Evolutionary conservation across 73 alveolate genomes (phyloP).

Genomic region (Paramecium bursaria): DNA sequence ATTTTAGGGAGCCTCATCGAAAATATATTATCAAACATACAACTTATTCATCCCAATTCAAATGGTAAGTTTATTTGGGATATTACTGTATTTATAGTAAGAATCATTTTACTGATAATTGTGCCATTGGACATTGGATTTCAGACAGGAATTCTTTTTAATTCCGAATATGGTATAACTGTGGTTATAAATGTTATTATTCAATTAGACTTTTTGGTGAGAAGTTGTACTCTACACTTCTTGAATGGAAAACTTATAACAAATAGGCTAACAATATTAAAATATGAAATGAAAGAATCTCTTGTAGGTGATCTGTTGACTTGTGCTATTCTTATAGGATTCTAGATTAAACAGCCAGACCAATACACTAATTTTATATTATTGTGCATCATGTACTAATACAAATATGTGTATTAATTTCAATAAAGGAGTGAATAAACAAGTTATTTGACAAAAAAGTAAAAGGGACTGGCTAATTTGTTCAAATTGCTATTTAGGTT

Average conservation of each 20-base stretch:
- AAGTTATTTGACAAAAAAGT: slow-evolving; percentile 7
- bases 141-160: slow-evolving; percentile 4
- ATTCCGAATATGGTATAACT: neutral
- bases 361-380: neutral
- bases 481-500: neutral
- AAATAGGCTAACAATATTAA: neutral
- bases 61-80: slow-evolving; percentile 3
- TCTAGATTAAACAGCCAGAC: neutral
- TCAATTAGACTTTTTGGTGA: neutral
- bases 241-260: slow-evolving; percentile 7
- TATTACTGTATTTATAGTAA: neutral
- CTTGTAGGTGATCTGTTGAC: neutral
- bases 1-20: too few relatives aligned
- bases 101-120: slow-evolving; percentile 15
- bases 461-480: slow-evolving; percentile 19
- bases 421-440: slow-evolving; percentile 50
- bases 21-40: slow-evolving; percentile 9
- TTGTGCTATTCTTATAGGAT: neutral
- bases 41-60: slow-evolving; percentile 16
- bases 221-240: slow-evolving; percentile 16
- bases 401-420: neutral
- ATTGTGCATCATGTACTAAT: neutral
- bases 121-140: slow-evolving; percentile 44
- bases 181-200: neutral
- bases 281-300: neutral